These are phyloP conservation scores for Aureobasidium sp. DNA, from an alignment of 2,329 filamentous ascomycete species.

Conservation along the genomic window DNA sequence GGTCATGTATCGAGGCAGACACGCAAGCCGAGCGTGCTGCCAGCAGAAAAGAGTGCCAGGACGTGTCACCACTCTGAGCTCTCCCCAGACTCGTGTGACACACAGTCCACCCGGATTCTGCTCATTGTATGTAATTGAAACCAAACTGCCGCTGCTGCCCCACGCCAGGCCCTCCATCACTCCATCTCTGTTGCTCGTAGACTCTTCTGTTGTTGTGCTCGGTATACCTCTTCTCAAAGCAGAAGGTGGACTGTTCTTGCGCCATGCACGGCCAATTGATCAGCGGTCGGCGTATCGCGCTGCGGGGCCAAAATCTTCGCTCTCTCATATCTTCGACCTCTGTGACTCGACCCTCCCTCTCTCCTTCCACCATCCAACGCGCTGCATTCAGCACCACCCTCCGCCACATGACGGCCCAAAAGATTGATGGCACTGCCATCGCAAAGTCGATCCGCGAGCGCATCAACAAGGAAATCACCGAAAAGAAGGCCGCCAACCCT, in stretches of 20 bases:
- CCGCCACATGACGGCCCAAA: constrained; percentile 71
- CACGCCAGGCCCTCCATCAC: neutral
- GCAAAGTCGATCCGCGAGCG: constrained; percentile 83
- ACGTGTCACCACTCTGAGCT: neutral
- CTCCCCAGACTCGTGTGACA: constrained; percentile 2
- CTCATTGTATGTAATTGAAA: constrained; percentile 11
- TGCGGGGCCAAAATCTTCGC: constrained; percentile 16
- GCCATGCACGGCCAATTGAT: constrained; percentile 16
- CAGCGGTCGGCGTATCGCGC: constrained; percentile 12
- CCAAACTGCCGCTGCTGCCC: constrained; percentile 9
- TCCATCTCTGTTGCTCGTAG: neutral
- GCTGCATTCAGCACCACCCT: constrained; percentile 45
- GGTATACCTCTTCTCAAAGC: neutral
- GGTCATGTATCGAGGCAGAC: neutral
- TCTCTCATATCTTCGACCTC: neutral
- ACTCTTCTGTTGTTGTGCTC: neutral
- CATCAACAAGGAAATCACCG: constrained; percentile 70
- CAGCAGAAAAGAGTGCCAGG: neutral
- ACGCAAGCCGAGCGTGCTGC: neutral
- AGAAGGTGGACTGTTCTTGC: neutral
- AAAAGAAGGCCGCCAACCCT: constrained; percentile 75
- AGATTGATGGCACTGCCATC: constrained; percentile 94
- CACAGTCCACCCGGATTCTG: constrained; percentile 10
- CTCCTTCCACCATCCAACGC: constrained; percentile 11
- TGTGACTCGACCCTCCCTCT: neutral